Conservation (phyloP, 352 stramenopile species). For the Phytopythium helicoides region DNA sequence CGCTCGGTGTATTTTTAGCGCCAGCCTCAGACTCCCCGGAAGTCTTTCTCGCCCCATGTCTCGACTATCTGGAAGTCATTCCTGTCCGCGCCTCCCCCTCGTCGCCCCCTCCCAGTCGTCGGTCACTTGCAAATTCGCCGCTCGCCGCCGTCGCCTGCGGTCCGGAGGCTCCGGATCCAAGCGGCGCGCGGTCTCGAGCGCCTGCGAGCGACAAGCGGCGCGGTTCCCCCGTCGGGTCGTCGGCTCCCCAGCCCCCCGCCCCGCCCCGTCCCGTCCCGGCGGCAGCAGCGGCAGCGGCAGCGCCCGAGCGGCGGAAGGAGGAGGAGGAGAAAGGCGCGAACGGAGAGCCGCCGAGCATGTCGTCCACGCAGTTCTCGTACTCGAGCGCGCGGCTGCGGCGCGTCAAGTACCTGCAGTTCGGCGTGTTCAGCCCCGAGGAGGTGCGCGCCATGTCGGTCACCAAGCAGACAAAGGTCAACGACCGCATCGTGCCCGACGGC, state of each 20-base stretch:
- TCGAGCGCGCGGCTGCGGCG: constrained; percentile 92
- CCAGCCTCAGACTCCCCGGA: too few relatives aligned
- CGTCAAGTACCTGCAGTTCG: constrained; percentile 98
- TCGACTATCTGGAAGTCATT: too few relatives aligned
- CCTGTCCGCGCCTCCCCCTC: constrained; percentile 17
- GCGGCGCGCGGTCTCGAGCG: constrained; percentile 1
- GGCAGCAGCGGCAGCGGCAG: too few relatives aligned
- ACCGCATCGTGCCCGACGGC: constrained; percentile 94
- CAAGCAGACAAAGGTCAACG: constrained; percentile 97
- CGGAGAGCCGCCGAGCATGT: constrained; percentile 39
- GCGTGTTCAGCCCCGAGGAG: constrained; percentile 97
- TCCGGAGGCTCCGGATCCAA: constrained; percentile 4
- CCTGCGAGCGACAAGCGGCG: not conserved
- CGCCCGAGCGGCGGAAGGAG: too few relatives aligned
- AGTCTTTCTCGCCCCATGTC: too few relatives aligned
- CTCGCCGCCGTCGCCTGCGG: constrained; percentile 30
- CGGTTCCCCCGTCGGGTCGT: too few relatives aligned
- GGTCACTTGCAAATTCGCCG: constrained; percentile 71
- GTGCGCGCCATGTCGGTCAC: constrained; percentile 96
- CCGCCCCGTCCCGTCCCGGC: too few relatives aligned
- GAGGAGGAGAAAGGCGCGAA: not conserved
- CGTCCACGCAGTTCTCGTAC: constrained; percentile 94
- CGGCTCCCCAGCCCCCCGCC: too few relatives aligned
- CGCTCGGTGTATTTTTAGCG: too few relatives aligned
- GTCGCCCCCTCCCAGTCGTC: constrained; percentile 6